Evolutionary conservation across 139 green algal genomes (phyloP).

Genomic region (Haematococcus lacustris): DNA sequence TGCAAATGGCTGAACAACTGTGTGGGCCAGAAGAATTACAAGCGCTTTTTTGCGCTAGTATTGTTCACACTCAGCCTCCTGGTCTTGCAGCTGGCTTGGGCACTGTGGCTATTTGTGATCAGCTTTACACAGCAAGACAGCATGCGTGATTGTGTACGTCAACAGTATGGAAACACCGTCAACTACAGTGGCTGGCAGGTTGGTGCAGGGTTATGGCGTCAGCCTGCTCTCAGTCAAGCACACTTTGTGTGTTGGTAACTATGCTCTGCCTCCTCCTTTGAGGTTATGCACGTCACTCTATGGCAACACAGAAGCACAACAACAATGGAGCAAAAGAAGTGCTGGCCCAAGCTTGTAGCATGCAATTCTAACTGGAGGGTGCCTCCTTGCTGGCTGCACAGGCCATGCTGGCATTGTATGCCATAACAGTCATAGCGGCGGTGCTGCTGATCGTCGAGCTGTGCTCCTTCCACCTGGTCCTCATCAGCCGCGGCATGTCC

Average conservation of each 20-base stretch:
- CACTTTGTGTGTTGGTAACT: no score
- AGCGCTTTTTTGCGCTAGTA: conserved; percentile 55
- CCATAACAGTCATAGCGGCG: conserved; percentile 14
- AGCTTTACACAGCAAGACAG: conserved; percentile 21
- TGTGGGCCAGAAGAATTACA: conserved; percentile 65
- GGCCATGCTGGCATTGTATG: conserved; percentile 24
- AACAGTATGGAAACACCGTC: conserved; percentile 19
- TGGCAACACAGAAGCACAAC: neutral
- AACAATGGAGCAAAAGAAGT: neutral
- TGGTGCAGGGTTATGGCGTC: neutral
- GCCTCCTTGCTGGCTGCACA: neutral
- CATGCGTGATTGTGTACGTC: conserved; percentile 10
- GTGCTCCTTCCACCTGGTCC: conserved; percentile 58
- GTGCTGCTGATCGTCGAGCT: conserved; percentile 50
- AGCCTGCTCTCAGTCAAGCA: neutral
- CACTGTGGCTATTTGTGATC: conserved; percentile 32
- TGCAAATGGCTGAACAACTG: conserved; percentile 78
- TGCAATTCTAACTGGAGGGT: neutral
- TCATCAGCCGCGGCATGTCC: conserved; percentile 36
- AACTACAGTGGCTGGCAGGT: conserved; percentile 30
- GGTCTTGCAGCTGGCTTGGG: conserved; percentile 30
- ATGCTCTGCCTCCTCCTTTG: no score
- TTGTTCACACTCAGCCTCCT: conserved; percentile 20
- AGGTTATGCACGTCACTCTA: neutral
- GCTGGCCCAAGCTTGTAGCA: neutral